Evolutionary conservation across 306 rosid genomes (phyloP).

Genomic region (Begonia masoniana): DNA sequence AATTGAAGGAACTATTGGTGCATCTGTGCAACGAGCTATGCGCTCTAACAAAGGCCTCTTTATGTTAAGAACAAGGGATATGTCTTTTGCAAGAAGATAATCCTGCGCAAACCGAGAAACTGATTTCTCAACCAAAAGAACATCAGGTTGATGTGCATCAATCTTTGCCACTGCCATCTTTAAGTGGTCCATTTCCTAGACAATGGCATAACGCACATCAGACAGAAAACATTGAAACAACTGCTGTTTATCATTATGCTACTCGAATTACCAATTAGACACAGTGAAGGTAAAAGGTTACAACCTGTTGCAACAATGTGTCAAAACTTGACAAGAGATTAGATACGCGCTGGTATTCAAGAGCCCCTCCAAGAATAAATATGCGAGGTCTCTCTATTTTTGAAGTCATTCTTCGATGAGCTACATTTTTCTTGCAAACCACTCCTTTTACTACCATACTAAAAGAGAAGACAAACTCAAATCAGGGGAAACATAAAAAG

Average conservation of each 20-base stretch:
- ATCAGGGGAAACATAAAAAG: slow-evolving; percentile 15
- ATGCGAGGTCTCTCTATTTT: slow-evolving; percentile 68
- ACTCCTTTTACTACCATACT: slow-evolving; percentile 89
- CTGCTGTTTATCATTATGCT: slow-evolving; percentile 3
- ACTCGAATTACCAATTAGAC: neutral
- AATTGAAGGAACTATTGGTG: slow-evolving; percentile 69
- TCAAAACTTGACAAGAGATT: slow-evolving; percentile 83
- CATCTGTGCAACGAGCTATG: slow-evolving; percentile 84
- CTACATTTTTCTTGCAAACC: slow-evolving; percentile 91
- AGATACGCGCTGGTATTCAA: slow-evolving; percentile 90
- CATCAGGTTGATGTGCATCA: slow-evolving; percentile 64
- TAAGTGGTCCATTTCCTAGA: slow-evolving; percentile 93
- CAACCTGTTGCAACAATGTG: slow-evolving; percentile 98
- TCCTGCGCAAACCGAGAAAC: slow-evolving; percentile 95
- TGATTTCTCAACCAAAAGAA: slow-evolving; percentile 91
- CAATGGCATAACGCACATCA: slow-evolving; percentile 10
- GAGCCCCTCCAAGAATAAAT: slow-evolving; percentile 93
- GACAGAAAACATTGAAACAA: slow-evolving; percentile 1
- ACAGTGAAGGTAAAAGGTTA: slow-evolving; percentile 9
- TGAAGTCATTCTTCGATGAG: slow-evolving; percentile 82
- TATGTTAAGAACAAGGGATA: slow-evolving; percentile 80
- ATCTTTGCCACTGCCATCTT: slow-evolving; percentile 98
- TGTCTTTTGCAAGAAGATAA: slow-evolving; percentile 76
- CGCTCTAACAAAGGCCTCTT: slow-evolving; percentile 88
- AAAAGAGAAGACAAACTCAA: slow-evolving; percentile 17